These are phyloP conservation scores for Quercus phellos DNA, from an alignment of 331 rosid species.

Conservation along the genomic window DNA sequence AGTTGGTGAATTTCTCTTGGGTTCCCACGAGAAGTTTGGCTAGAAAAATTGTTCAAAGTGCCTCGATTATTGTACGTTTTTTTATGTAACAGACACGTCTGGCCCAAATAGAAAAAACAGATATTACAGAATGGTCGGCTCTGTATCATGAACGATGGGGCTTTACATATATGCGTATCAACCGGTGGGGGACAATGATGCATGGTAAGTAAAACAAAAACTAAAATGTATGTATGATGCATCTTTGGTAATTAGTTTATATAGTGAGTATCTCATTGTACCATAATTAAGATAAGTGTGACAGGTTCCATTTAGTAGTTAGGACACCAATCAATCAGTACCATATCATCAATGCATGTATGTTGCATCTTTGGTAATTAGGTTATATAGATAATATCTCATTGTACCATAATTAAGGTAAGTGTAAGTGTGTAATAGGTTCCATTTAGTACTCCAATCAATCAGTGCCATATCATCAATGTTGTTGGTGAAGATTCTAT, in stretches of 20 bases:
- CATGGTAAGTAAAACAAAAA: background rate
- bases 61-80: slow-evolving; percentile 36
- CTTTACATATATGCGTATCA: background rate
- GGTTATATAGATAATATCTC: background rate
- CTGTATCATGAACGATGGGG: slow-evolving; percentile 21
- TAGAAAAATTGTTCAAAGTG: slow-evolving; percentile 43
- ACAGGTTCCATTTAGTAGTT: background rate
- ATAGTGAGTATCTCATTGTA: background rate
- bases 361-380: background rate
- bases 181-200: background rate
- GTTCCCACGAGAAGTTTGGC: slow-evolving; percentile 38
- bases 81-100: slow-evolving; percentile 29
- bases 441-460: background rate
- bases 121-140: slow-evolving; percentile 18
- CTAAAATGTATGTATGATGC: background rate
- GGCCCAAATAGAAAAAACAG: slow-evolving; percentile 26
- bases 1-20: slow-evolving; percentile 44
- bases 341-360: background rate
- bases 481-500: background rate
- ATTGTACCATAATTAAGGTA: background rate
- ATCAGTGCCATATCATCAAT: background rate
- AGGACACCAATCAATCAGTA: background rate
- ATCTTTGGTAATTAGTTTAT: background rate
- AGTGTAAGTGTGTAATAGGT: background rate
- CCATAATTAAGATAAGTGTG: background rate